Evolutionary conservation across 768 basidiomycete species (phyloP).

Genomic region (Serendipita sp.): DNA sequence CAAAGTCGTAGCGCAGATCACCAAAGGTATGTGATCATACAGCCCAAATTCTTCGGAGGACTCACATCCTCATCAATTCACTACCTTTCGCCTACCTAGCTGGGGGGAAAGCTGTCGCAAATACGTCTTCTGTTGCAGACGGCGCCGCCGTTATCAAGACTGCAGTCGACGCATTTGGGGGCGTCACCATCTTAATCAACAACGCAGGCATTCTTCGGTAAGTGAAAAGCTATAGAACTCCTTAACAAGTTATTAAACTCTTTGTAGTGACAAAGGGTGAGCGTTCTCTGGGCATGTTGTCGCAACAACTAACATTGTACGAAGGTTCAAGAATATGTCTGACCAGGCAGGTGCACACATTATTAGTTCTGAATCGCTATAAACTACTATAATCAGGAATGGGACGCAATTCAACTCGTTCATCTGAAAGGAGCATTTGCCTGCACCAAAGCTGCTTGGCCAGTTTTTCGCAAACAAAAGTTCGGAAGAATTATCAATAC

Average conservation of each 20-base stretch:
- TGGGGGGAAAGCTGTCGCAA: conserved; percentile 77
- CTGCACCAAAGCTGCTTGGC: conserved; percentile 92
- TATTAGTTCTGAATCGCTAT: not conserved
- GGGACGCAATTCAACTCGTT: conserved; percentile 75
- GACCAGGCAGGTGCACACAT: conserved; percentile 34
- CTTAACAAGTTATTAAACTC: not conserved
- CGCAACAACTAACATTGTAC: not conserved
- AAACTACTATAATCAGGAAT: conserved; percentile 35
- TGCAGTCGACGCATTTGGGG: conserved; percentile 73
- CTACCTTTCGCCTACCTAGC: conserved; percentile 29
- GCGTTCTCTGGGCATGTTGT: not conserved
- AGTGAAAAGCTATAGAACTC: not conserved
- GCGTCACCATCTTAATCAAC: conserved; percentile 78
- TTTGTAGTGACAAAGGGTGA: conserved; percentile 13
- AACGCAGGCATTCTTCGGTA: conserved; percentile 86
- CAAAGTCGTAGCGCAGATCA: conserved; percentile 82
- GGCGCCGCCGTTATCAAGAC: conserved; percentile 75
- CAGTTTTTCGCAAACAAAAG: conserved; percentile 84
- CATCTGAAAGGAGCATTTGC: conserved; percentile 89
- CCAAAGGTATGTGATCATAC: conserved; percentile 33
- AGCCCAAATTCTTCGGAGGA: not conserved
- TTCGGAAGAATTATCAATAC: conserved; percentile 91
- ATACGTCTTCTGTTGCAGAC: conserved; percentile 74
- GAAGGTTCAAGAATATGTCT: conserved; percentile 91
- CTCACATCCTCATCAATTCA: not conserved